phyloP scores from a whole-genome alignment of 139 green algal species.

The Micractinium sp. region DNA sequence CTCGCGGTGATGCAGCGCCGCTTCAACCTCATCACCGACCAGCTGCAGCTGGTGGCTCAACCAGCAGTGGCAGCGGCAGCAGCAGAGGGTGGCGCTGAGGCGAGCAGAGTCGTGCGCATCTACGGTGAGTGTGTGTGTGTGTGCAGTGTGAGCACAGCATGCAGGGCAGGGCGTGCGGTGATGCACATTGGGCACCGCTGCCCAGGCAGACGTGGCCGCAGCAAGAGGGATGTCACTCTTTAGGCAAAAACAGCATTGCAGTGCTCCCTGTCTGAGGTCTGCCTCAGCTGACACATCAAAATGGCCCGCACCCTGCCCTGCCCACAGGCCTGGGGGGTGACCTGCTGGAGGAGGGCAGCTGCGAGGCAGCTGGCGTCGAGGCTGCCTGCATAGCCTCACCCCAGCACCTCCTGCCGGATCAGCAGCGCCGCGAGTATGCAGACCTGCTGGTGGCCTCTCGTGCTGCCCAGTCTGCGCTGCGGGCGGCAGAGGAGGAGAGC shows the following conservation, averaged over 20 bases:
- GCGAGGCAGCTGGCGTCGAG: not conserved
- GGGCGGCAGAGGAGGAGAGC: constrained; percentile 17
- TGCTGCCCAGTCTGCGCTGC: constrained; percentile 13
- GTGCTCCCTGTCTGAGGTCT: not conserved
- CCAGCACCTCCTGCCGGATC: not conserved
- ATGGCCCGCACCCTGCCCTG: not conserved
- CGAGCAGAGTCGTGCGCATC: not conserved
- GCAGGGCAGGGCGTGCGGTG: not conserved
- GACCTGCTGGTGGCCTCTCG: not conserved
- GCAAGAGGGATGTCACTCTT: not conserved
- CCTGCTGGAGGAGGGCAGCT: not conserved
- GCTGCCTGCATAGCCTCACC: not conserved
- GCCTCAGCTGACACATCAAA: not conserved
- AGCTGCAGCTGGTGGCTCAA: not conserved
- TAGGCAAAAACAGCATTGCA: not conserved
- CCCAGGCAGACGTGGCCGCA: too few relatives aligned
- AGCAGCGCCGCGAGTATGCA: not conserved
- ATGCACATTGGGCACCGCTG: not conserved
- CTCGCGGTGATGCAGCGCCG: not conserved
- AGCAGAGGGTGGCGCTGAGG: not conserved
- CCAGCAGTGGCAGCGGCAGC: not conserved
- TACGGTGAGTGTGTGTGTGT: not conserved
- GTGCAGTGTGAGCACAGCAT: not conserved
- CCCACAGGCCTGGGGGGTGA: not conserved
- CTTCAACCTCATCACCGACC: not conserved